Percentiles rank a stretch among this genome's conserved stretches.
Conservation (phyloP, 1,139 yeast species). For the Blastobotrys petasosporus region DNA sequence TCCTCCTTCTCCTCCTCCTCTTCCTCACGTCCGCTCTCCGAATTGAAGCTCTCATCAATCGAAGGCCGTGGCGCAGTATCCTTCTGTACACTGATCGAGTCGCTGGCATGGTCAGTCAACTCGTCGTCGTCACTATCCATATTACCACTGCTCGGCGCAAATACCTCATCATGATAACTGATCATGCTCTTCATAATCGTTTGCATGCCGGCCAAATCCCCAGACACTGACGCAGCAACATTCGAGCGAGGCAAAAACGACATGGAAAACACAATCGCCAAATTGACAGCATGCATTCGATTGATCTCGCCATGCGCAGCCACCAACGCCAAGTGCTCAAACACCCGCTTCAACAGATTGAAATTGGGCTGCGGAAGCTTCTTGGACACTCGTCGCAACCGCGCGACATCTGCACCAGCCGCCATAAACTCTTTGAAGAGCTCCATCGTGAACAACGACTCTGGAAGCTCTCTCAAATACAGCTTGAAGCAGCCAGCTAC, state of each 20-base stretch:
- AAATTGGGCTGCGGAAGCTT: constrained; percentile 61
- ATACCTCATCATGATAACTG: constrained; percentile 27
- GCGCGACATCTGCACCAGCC: constrained; percentile 29
- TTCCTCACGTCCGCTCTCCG: constrained; percentile 3
- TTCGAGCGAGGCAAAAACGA: constrained; percentile 40
- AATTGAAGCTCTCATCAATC: not conserved
- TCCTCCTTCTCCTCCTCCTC: not conserved
- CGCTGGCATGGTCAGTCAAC: not conserved
- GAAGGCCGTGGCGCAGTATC: not conserved
- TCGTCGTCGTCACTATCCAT: not conserved
- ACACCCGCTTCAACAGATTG: constrained; percentile 58
- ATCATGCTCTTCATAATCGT: constrained; percentile 35
- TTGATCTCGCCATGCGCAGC: constrained; percentile 55
- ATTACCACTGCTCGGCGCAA: constrained; percentile 13
- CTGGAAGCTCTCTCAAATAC: constrained; percentile 82
- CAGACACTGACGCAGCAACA: constrained; percentile 24
- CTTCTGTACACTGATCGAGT: not conserved
- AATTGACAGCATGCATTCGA: constrained; percentile 72
- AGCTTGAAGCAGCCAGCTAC: constrained; percentile 86
- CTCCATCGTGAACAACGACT: constrained; percentile 65
- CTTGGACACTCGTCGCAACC: constrained; percentile 43
- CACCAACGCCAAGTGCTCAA: constrained; percentile 60
- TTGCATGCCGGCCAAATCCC: constrained; percentile 36
- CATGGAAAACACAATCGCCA: constrained; percentile 72
- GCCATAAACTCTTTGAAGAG: constrained; percentile 48